Evolutionary conservation across 2,329 filamentous ascomycete species (phyloP), one percentile per base, ranked within the genome.

Genomic region (Diplodia intermedia): DNA sequence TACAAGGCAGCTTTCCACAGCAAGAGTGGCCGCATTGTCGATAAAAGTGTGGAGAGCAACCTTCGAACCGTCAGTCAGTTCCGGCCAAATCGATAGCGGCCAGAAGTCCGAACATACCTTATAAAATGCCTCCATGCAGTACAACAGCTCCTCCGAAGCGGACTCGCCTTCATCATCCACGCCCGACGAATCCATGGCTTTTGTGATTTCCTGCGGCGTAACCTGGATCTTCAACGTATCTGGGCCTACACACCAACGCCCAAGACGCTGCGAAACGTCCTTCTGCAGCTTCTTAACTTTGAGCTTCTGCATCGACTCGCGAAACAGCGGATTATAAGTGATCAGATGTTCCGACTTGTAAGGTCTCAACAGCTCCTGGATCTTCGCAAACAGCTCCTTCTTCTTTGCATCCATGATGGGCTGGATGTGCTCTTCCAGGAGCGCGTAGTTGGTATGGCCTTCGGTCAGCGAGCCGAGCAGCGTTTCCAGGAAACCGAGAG

Each of bases 271-370:
- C 12, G 40, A 7, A 6, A 31, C 65, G 50, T 70, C 71, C 8
- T 29, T 33, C 6, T 43, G 31, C 8, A 5, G 14, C 36, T 15
- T 18, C 29, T 53, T 40, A 6, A 7, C 20, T 2, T 23, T 31
- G 20, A 55, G 20, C 29, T 75, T 71, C 61, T 77, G 74, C 8
- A 77, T 57, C 0, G 57, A 74, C 1, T 62, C 69, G 0, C 73
- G 72, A 62, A 83, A 84, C 43, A 84, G 76, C 18, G 82, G 75
- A 50, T 87, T 86, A 70, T 88, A 88, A 0, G 85, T 88, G 43
- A 86, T 85, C 0, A 84, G 84, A 70, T 86, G 83, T 0, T 79
- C 72, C 9, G 75, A 73, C 69, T 79, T 83, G 75, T 85, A 60
- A 6, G 55, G 83, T 12, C 75, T 72, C 0, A 89, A 73, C 1